These are phyloP conservation scores for Xerocomellus amylosporus DNA, from an alignment of 768 basidiomycete species.

Conservation along the genomic window DNA sequence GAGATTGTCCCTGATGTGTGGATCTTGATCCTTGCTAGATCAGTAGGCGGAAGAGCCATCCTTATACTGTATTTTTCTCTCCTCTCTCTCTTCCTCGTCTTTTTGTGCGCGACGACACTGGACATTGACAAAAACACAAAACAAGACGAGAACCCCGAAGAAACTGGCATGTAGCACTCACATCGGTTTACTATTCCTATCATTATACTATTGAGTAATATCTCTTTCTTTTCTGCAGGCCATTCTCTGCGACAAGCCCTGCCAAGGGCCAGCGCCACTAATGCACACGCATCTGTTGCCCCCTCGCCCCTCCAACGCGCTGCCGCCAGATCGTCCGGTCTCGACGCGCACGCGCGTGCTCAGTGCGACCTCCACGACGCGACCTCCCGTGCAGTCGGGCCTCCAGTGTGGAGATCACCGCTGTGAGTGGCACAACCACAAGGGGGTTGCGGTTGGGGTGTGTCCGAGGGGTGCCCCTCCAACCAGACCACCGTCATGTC, in stretches of 20 bases:
- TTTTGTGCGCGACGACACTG: neutral
- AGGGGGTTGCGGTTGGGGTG: too few species aligned
- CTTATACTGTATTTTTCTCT: constrained; percentile 25
- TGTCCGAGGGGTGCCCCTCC: neutral
- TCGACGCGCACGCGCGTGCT: too few species aligned
- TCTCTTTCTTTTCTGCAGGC: too few species aligned
- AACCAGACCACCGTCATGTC: constrained; percentile 35
- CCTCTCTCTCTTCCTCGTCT: neutral
- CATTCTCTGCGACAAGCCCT: too few species aligned
- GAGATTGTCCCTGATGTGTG: constrained; percentile 38
- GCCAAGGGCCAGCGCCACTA: too few species aligned
- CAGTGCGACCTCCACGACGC: too few species aligned
- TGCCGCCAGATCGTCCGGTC: too few species aligned
- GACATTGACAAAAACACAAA: constrained; percentile 20
- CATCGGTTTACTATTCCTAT: constrained; percentile 19
- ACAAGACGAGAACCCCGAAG: constrained; percentile 11
- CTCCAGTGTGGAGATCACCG: too few species aligned
- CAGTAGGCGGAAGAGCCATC: constrained; percentile 4
- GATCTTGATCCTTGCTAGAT: constrained; percentile 29
- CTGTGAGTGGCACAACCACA: too few species aligned
- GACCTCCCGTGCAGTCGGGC: too few species aligned
- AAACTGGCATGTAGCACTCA: constrained; percentile 21
- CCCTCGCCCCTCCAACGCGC: too few species aligned
- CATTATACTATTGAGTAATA: constrained; percentile 20
- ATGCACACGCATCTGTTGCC: too few species aligned